phyloP scores from a whole-genome alignment of 2,329 filamentous ascomycete species.

The Fusarium sp. region DNA sequence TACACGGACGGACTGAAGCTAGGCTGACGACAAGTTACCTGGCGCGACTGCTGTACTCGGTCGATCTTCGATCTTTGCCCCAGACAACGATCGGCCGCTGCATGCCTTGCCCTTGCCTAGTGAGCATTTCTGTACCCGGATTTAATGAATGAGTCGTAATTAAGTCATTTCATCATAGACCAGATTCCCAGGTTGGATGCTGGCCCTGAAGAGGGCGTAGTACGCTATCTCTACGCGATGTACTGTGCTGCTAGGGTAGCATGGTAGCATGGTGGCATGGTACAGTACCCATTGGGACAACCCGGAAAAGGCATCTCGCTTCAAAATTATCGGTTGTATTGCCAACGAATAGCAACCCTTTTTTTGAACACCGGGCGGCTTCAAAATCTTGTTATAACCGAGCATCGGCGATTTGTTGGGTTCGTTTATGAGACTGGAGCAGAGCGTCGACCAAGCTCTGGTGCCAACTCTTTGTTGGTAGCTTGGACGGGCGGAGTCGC shows the following conservation, averaged over 20 bases:
- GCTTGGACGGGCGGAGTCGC: conserved; percentile 2
- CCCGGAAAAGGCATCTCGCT: neutral
- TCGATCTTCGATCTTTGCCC: conserved; percentile 1
- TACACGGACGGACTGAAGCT: conserved; percentile 12
- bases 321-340: neutral
- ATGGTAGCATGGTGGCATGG: neutral
- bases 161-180: conserved; percentile 10
- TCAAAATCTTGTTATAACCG: neutral
- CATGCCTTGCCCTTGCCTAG: conserved; percentile 1
- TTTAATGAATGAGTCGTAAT: neutral
- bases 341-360: neutral
- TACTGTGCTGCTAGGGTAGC: neutral
- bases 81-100: conserved; percentile 3
- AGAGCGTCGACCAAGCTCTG: conserved; percentile 16
- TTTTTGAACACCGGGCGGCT: neutral
- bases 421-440: neutral
- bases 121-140: neutral
- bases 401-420: neutral
- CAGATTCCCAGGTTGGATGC: conserved; percentile 16
- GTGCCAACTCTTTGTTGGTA: neutral
- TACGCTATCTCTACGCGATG: conserved; percentile 13
- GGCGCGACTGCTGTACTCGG: neutral
- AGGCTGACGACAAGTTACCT: neutral
- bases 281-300: neutral
- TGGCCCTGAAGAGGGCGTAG: conserved; percentile 12